Conservation (phyloP, 371 early-diverging fungal genomes). For the Nosema granulosis region DNA sequence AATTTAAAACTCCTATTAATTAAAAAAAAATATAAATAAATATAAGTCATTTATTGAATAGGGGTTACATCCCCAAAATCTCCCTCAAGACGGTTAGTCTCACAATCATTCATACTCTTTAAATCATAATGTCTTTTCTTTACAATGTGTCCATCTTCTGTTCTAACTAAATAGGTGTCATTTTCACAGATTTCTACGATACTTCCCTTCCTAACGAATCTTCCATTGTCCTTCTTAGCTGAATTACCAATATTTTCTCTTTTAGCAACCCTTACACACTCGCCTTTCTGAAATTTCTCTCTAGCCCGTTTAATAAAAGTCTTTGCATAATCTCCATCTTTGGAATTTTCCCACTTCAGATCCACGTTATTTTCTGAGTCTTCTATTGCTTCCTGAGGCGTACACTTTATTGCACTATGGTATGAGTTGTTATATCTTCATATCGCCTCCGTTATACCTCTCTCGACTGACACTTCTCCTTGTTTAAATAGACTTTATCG, state of each 20-base stretch:
- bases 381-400: neutral
- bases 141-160: no score
- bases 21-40: no score
- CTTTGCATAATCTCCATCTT: neutral
- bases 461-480: neutral
- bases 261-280: slow-evolving; percentile 25
- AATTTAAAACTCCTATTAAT: no score
- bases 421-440: neutral
- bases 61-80: no score
- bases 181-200: neutral
- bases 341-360: neutral
- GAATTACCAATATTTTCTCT: neutral
- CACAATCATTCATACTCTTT: no score
- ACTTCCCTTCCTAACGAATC: neutral
- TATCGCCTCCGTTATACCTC: neutral
- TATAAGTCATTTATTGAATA: no score
- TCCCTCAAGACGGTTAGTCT: no score
- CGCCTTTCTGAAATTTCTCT: neutral
- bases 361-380: neutral
- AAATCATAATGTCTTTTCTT: no score
- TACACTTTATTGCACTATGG: slow-evolving; percentile 2
- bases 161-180: slow-evolving; percentile 19
- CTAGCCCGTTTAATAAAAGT: neutral
- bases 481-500: slow-evolving; percentile 1
- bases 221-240: neutral